Evolutionary conservation across 768 basidiomycete genomes (phyloP).

Genomic region (Erythrobasidium yunnanense): DNA sequence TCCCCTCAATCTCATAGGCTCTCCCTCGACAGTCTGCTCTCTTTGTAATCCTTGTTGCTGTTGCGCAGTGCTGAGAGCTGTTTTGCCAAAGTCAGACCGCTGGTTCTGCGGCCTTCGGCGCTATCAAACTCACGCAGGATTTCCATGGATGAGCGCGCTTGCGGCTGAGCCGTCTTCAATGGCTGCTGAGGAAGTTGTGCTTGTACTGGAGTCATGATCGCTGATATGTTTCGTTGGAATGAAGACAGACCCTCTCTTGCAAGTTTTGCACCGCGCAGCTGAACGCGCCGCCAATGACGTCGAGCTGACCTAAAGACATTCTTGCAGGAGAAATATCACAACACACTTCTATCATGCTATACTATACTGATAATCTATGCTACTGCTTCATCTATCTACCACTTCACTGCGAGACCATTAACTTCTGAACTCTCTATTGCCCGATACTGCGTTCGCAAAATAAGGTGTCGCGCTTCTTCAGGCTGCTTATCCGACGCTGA

Average conservation of each 20-base stretch:
- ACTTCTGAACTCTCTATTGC: conserved; percentile 37
- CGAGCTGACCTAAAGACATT: too few species aligned
- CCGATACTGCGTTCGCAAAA: conserved; percentile 35
- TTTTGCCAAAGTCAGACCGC: background rate
- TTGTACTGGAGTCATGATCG: too few species aligned
- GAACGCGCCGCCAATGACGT: too few species aligned
- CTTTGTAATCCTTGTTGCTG: conserved; percentile 1
- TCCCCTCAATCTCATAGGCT: background rate
- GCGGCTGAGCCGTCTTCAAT: background rate
- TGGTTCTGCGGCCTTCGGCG: background rate
- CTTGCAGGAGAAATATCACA: too few species aligned
- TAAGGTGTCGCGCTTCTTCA: background rate
- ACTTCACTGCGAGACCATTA: conserved; percentile 38
- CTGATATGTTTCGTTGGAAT: too few species aligned
- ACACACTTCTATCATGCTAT: too few species aligned
- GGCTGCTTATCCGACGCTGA: background rate
- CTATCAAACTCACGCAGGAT: background rate
- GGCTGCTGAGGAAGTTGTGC: background rate
- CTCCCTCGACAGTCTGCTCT: conserved; percentile 8
- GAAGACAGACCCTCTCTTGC: too few species aligned
- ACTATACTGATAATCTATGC: background rate
- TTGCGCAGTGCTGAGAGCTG: background rate
- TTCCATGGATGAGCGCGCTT: background rate
- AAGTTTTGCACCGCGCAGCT: too few species aligned
- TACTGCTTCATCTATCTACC: conserved; percentile 23